phyloP scores from a whole-genome alignment of 2,329 filamentous ascomycete species.

The Sporothrix mexicana region DNA sequence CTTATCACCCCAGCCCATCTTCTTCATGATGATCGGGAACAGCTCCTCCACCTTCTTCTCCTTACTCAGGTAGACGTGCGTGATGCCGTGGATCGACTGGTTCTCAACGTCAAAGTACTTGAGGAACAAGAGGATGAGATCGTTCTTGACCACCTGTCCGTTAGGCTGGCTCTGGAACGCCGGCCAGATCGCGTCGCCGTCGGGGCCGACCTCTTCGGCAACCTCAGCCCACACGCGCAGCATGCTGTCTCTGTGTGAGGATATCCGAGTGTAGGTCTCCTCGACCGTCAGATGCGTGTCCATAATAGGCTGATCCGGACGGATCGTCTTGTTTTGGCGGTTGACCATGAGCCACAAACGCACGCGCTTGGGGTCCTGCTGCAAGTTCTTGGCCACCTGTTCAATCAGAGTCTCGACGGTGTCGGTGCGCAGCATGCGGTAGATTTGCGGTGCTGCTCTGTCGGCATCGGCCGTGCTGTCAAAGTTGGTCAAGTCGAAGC shows the following conservation, averaged over 20 bases:
- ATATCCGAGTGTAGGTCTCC: slow-evolving; percentile 63
- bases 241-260: slow-evolving; percentile 68
- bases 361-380: slow-evolving; percentile 70
- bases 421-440: slow-evolving; percentile 76
- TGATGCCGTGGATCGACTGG: slow-evolving; percentile 77
- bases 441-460: slow-evolving; percentile 71
- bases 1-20: slow-evolving; percentile 86
- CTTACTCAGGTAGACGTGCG: slow-evolving; percentile 85
- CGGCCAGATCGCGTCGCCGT: slow-evolving; percentile 76
- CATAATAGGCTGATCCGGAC: slow-evolving; percentile 85
- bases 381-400: slow-evolving; percentile 72
- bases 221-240: slow-evolving; percentile 89
- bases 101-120: slow-evolving; percentile 85
- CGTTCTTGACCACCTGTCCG: slow-evolving; percentile 63
- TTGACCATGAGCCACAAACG: slow-evolving; percentile 98
- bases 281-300: slow-evolving; percentile 79
- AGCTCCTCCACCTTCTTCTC: slow-evolving; percentile 88
- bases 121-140: slow-evolving; percentile 81
- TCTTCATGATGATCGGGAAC: slow-evolving; percentile 74
- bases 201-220: slow-evolving; percentile 66
- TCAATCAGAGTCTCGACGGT: slow-evolving; percentile 76
- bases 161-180: slow-evolving; percentile 64
- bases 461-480: slow-evolving; percentile 64
- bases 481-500: slow-evolving; percentile 79
- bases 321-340: slow-evolving; percentile 93